phyloP scores from a whole-genome alignment of 257 asterid species.

The Solanum virginianum region DNA sequence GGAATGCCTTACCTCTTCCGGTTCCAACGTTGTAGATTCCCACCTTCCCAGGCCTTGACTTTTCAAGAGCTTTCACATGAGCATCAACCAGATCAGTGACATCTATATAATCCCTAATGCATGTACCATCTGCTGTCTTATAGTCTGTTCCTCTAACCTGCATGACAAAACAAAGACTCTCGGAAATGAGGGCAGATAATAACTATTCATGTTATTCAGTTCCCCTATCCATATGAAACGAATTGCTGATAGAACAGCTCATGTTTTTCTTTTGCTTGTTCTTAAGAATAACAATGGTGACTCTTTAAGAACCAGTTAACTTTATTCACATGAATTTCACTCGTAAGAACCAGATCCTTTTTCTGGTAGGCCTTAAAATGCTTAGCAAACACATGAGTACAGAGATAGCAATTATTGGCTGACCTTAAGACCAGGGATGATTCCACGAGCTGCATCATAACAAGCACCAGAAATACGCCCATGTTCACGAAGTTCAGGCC shows the following conservation, averaged over 20 bases:
- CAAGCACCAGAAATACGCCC: conserved; percentile 94
- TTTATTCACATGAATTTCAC: neutral
- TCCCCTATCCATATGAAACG: neutral
- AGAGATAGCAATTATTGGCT: neutral
- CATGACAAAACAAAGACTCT: neutral
- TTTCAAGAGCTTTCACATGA: conserved; percentile 84
- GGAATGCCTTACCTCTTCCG: conserved; percentile 44
- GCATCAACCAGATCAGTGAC: conserved; percentile 91
- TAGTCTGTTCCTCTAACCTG: conserved; percentile 90
- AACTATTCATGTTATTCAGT: neutral
- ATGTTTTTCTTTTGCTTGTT: neutral
- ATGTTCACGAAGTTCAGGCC: conserved; percentile 81
- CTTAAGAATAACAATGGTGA: neutral
- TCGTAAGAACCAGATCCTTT: neutral
- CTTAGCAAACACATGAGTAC: neutral
- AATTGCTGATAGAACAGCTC: neutral
- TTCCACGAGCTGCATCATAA: conserved; percentile 90
- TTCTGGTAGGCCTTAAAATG: neutral
- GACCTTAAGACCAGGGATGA: conserved; percentile 77
- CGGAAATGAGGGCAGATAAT: neutral
- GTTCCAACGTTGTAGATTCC: conserved; percentile 92
- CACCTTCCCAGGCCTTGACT: conserved; percentile 49
- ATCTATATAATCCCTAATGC: conserved; percentile 80
- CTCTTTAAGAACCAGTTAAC: neutral
- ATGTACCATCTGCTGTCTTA: conserved; percentile 72